Evolutionary conservation across 305 asterid species (phyloP).

Genomic region (Salvia sclarea): DNA sequence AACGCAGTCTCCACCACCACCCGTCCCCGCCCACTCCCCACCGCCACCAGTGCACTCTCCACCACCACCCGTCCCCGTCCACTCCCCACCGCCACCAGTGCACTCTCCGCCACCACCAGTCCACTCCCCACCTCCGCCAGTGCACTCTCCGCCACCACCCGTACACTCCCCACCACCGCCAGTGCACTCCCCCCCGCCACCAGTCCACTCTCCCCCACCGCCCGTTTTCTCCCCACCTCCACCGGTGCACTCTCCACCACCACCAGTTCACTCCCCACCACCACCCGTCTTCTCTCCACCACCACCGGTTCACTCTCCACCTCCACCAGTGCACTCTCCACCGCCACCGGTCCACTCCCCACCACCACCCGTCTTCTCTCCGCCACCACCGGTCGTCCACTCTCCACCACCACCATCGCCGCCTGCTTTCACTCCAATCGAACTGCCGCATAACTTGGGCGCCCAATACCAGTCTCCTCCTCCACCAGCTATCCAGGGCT

Average conservation of each 20-base stretch:
- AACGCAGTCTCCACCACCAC: not conserved
- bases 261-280: not conserved
- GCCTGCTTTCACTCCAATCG: not conserved
- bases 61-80: not conserved
- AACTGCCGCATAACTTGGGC: slow-evolving; percentile 37
- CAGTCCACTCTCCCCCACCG: slow-evolving; percentile 29
- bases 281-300: slow-evolving; percentile 14
- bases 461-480: slow-evolving; percentile 47
- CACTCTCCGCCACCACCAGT: not conserved
- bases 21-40: slow-evolving; percentile 21
- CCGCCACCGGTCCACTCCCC: slow-evolving; percentile 20
- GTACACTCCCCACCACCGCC: not conserved
- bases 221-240: slow-evolving; percentile 21
- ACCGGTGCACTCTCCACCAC: slow-evolving; percentile 24
- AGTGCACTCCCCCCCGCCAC: not conserved
- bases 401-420: slow-evolving; percentile 33
- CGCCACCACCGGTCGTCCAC: slow-evolving; percentile 22
- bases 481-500: slow-evolving; percentile 48
- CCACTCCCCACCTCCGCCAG: not conserved
- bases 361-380: slow-evolving; percentile 20
- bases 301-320: slow-evolving; percentile 3
- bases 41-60: slow-evolving; percentile 25
- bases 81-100: slow-evolving; percentile 32
- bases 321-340: slow-evolving; percentile 13
- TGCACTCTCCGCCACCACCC: slow-evolving; percentile 29